Conservation (phyloP, 305 asterid genomes). For the Stenogyne calaminthoides region DNA sequence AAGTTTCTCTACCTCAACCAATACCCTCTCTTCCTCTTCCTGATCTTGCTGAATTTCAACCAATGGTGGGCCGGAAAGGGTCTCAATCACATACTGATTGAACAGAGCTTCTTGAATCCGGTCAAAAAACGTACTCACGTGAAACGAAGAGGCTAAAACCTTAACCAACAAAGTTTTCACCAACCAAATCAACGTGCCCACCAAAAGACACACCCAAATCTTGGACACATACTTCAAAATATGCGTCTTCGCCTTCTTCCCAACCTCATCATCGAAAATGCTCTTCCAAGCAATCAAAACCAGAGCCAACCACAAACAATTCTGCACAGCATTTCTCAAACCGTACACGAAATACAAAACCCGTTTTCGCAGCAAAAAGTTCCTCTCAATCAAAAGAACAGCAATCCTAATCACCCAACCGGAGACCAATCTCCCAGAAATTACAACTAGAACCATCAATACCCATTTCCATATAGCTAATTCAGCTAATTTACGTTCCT, state of each 20-base stretch:
- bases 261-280: slow-evolving; percentile 66
- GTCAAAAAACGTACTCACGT: slow-evolving; percentile 84
- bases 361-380: slow-evolving; percentile 68
- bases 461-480: slow-evolving; percentile 84
- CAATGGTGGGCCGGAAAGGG: slow-evolving; percentile 71
- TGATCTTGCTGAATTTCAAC: slow-evolving; percentile 61
- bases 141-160: slow-evolving; percentile 85
- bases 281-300: slow-evolving; percentile 83
- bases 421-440: slow-evolving; percentile 75
- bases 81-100: slow-evolving; percentile 80
- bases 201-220: slow-evolving; percentile 80
- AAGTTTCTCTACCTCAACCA: slow-evolving; percentile 70
- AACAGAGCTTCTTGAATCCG: slow-evolving; percentile 86
- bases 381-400: slow-evolving; percentile 71
- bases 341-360: slow-evolving; percentile 88
- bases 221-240: slow-evolving; percentile 60
- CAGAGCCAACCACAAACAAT: slow-evolving; percentile 72
- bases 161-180: slow-evolving; percentile 79
- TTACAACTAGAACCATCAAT: slow-evolving; percentile 68
- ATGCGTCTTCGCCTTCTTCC: slow-evolving; percentile 34
- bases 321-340: slow-evolving; percentile 76
- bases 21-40: slow-evolving; percentile 75
- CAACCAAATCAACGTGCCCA: slow-evolving; percentile 79
- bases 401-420: slow-evolving; percentile 76
- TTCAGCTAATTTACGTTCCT: slow-evolving; percentile 24